phyloP scores from a whole-genome alignment of 2,329 filamentous ascomycete species.

The Cladophialophora exuberans region DNA sequence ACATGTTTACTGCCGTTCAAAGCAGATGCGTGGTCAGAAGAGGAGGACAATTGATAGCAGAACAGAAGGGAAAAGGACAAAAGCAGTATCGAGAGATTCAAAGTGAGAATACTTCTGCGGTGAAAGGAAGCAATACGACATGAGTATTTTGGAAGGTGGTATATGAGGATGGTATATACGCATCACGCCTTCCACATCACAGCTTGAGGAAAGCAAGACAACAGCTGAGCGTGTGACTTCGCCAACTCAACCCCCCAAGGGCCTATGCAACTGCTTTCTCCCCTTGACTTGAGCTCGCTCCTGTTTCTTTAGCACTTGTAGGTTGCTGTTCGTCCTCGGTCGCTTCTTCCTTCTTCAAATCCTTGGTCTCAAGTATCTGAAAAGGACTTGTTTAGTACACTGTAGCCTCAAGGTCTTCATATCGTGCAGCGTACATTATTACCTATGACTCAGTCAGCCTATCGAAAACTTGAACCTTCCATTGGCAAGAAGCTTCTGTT shows the following conservation, averaged over 20 bases:
- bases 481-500: neutral
- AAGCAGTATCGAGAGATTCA: neutral
- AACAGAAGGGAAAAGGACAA: neutral
- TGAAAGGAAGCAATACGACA: neutral
- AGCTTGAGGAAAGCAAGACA: no score
- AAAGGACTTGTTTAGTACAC: neutral
- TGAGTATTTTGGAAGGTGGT: no score
- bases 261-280: conserved; percentile 9
- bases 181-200: no score
- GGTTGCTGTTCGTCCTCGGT: conserved; percentile 5
- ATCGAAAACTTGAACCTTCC: neutral
- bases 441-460: conserved; percentile 9
- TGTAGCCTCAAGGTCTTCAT: neutral
- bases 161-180: no score
- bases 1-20: neutral
- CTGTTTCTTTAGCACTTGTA: neutral
- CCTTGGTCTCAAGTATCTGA: conserved; percentile 25
- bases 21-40: neutral
- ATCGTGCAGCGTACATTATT: conserved; percentile 20
- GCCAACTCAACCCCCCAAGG: neutral
- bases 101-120: neutral
- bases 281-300: conserved; percentile 5
- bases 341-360: conserved; percentile 13
- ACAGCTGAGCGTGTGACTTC: no score
- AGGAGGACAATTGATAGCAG: neutral